Conservation (phyloP, 306 rosid genomes). For the Clitoria ternatea region DNA sequence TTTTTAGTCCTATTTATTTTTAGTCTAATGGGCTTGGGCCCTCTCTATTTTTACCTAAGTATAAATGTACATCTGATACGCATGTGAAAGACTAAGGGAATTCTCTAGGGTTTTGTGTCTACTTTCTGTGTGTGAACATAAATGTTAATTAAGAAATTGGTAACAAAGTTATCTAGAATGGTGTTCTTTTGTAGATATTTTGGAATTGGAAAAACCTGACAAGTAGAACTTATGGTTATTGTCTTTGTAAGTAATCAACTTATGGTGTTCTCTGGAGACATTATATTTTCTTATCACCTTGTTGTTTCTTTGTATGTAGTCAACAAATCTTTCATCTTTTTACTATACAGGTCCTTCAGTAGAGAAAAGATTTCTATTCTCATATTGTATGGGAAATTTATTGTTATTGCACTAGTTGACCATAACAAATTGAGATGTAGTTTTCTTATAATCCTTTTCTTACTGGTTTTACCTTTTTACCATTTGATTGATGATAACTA, state of each 20-base stretch:
- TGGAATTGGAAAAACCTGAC: constrained; percentile 23
- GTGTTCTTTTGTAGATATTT: constrained; percentile 8
- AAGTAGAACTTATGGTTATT: not conserved
- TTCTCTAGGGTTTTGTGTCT: no score
- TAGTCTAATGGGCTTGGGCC: no score
- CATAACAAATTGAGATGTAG: constrained; percentile 74
- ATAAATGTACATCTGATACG: no score
- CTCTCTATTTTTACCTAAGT: no score
- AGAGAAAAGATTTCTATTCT: constrained; percentile 61
- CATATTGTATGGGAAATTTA: constrained; percentile 73
- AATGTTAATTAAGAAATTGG: not conserved
- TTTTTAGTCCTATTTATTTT: no score
- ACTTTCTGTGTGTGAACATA: no score
- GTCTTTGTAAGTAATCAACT: no score
- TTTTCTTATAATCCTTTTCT: constrained; percentile 15
- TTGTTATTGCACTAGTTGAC: constrained; percentile 89
- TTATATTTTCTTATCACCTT: not conserved
- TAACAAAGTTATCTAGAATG: not conserved
- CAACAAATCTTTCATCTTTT: constrained; percentile 34
- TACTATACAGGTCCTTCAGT: constrained; percentile 84
- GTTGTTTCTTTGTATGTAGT: constrained; percentile 19
- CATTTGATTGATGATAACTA: not conserved
- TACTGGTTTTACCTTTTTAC: constrained; percentile 9
- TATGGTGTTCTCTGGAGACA: no score
- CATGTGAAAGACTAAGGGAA: constrained; percentile 9